Base-by-base conservation (phyloP, 345 rosid genomes). In the Ricinus communis region DNA sequence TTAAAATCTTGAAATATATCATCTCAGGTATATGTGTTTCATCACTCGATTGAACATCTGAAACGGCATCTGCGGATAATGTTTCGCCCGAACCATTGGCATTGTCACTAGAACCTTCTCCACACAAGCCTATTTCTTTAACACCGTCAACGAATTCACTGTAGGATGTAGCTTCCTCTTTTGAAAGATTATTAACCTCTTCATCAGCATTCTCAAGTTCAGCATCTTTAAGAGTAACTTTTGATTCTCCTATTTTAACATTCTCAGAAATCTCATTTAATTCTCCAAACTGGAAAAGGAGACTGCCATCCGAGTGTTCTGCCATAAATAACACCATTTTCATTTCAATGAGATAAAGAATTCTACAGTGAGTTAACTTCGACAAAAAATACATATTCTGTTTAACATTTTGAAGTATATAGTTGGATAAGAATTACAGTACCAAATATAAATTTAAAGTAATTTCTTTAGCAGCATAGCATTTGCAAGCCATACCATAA, bases 221-320 rank as follows among this genome's bases (percentile, higher is more conserved):
- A 61, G 43, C 43, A 31, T 40, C 71, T 1, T 22, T 45, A 62
- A 46, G 12, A 43, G 25, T 36, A 9, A 58, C 47, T 41, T 66
- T 64, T 14, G 51, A 22, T 71, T 68, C 76, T 66, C 74, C 77
- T 19, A n/a, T 25, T 81, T 79, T 63, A 59, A 21, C 78, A 67
- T 31, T 25, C 58, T 68, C 69, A 64, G 72, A 73, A 30, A 63
- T 56, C 73, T 87, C 91, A 28, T 67, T 71, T 21, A 65, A 73
- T 71, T 85, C 77, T 38, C 95, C 93, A 31, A 89, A 91, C 16
- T 75, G 81, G 55, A 87, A 91, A 51, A 91, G 63, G 49, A 85
- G 8, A 68, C 88, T 89, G 6, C 91, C 96, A 79, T 91, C 97
- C 5, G 77, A 45, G 4, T 51, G 60, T 76, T 84, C 97, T 91